phyloP scores from a whole-genome alignment of 148 eudicot genomes.

The Pouteria glomerata region DNA sequence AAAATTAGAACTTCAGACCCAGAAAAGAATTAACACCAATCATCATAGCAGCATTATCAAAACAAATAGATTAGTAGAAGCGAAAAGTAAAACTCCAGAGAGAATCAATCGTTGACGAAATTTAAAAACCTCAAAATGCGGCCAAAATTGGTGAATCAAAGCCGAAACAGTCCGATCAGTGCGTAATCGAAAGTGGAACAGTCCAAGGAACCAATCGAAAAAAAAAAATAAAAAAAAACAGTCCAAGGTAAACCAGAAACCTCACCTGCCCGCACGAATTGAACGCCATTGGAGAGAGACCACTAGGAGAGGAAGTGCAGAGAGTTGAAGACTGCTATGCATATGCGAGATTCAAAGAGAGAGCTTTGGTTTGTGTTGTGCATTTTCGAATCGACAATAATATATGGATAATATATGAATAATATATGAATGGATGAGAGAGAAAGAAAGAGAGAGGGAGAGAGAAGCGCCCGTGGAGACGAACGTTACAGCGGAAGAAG shows the following conservation, averaged over 20 bases:
- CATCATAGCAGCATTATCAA: not conserved
- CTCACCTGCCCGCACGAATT: conserved; percentile 47
- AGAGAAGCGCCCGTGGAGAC: not conserved
- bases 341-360: not conserved
- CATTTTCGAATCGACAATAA: not conserved
- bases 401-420: not conserved
- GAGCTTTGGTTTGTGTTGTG: not conserved
- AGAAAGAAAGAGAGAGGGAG: conserved; percentile 7
- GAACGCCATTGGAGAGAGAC: conserved; percentile 38
- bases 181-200: not conserved
- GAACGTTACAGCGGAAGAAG: not conserved
- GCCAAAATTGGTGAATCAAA: not conserved
- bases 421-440: not conserved
- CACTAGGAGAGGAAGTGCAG: not conserved
- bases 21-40: not conserved
- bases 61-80: not conserved
- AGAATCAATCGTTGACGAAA: not conserved
- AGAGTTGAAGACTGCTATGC: conserved; percentile 3
- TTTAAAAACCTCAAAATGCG: not conserved
- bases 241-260: not conserved
- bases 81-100: not conserved
- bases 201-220: too few relatives aligned
- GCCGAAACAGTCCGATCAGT: not conserved
- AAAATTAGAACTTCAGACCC: not conserved
- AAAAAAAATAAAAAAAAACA: too few relatives aligned